Evolutionary conservation across 768 basidiomycete genomes (phyloP).

Genomic region (Tricholoma bakamatsutake): DNA sequence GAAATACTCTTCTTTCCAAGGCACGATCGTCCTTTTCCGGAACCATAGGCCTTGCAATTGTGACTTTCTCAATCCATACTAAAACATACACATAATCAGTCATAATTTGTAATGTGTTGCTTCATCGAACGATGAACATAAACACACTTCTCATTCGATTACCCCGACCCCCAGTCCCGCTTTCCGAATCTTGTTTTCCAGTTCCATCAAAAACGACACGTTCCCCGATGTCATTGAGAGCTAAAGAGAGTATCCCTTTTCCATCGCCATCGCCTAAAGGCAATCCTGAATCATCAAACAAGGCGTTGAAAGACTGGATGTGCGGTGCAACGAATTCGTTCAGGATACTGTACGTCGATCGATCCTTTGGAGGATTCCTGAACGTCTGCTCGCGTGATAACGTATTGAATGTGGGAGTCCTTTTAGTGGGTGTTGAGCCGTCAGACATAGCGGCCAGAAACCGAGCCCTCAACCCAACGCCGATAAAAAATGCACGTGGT

Average conservation of each 20-base stretch:
- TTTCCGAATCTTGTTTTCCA: conserved; percentile 45
- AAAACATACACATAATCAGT: conserved; percentile 4
- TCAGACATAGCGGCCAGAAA: conserved; percentile 42
- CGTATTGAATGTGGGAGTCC: conserved; percentile 69
- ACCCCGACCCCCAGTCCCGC: conserved; percentile 58
- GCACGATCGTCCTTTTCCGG: conserved; percentile 75
- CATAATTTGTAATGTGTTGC: too few species aligned
- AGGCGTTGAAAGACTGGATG: conserved; percentile 92
- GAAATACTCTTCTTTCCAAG: conserved; percentile 75
- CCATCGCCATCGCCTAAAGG: conserved; percentile 71
- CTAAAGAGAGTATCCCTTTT: conserved; percentile 71
- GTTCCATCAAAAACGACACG: conserved; percentile 91
- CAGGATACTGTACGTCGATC: conserved; percentile 70
- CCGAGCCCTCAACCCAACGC: conserved; percentile 1
- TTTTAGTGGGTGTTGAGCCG: conserved; percentile 31
- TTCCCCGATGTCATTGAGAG: conserved; percentile 78
- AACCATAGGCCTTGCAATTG: conserved; percentile 80
- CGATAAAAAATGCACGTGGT: conserved; percentile 31
- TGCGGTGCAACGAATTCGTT: conserved; percentile 94
- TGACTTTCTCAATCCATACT: conserved; percentile 91
- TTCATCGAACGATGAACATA: not conserved
- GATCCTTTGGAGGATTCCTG: conserved; percentile 62
- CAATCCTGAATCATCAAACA: conserved; percentile 90
- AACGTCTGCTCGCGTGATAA: conserved; percentile 75
- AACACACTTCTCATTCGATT: conserved; percentile 80